phyloP scores from a whole-genome alignment of 2,329 filamentous ascomycete species.

The Fusarium burgessii region DNA sequence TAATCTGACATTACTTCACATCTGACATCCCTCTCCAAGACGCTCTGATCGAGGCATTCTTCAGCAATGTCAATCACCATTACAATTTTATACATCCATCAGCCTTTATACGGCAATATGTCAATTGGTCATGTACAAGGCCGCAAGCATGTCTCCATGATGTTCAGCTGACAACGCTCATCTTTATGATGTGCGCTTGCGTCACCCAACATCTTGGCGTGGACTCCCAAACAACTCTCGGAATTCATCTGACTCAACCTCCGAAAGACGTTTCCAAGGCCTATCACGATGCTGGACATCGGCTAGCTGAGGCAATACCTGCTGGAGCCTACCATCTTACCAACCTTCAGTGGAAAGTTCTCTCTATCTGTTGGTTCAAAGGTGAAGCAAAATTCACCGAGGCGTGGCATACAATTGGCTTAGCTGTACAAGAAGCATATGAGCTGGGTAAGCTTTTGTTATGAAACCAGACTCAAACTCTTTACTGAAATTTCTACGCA shows the following conservation, averaged over 20 bases:
- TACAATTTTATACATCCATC: conserved; percentile 18
- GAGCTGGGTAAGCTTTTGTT: not conserved
- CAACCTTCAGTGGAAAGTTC: conserved; percentile 14
- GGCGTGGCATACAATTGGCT: conserved; percentile 11
- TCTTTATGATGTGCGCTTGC: conserved; percentile 25
- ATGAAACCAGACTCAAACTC: fast-evolving
- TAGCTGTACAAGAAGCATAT: conserved; percentile 19
- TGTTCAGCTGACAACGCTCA: conserved; percentile 10
- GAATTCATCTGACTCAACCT: not conserved
- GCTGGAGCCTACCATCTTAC: not conserved
- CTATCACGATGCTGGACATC: not conserved
- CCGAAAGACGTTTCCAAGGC: not conserved
- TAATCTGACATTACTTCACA: not conserved
- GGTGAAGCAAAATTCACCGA: conserved; percentile 15
- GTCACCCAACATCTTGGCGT: conserved; percentile 3
- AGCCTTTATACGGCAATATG: conserved; percentile 9
- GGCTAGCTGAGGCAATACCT: not conserved
- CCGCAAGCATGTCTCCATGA: not conserved
- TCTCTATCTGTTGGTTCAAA: conserved; percentile 20
- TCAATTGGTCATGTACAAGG: not conserved
- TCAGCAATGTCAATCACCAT: conserved; percentile 24
- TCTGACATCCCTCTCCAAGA: not conserved
- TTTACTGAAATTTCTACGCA: not conserved
- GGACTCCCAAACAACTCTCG: not conserved
- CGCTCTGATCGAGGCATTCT: conserved; percentile 17